Evolutionary conservation across 371 early-diverging fungal species (phyloP).

Genomic region (Syncephalastrum racemosum): DNA sequence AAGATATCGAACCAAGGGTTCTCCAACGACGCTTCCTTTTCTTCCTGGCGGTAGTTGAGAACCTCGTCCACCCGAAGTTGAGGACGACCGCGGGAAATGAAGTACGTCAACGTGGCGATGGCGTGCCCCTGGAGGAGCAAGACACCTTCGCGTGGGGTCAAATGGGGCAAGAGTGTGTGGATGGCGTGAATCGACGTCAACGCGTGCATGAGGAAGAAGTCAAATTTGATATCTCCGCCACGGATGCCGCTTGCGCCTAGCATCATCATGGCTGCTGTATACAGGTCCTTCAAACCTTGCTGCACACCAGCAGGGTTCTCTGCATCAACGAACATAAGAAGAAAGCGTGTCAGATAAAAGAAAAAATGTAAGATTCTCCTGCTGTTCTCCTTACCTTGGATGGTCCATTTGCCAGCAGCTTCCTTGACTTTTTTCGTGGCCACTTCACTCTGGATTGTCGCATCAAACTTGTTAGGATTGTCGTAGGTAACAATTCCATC

Average conservation of each 20-base stretch:
- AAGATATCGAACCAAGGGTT: conserved; percentile 53
- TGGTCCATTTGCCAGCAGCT: conserved; percentile 31
- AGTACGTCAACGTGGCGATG: conserved; percentile 31
- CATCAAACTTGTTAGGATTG: conserved; percentile 17
- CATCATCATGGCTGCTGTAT: conserved; percentile 20
- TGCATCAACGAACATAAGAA: conserved; percentile 1
- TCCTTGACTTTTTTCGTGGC: conserved; percentile 28
- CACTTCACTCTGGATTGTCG: conserved; percentile 22
- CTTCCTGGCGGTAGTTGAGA: conserved; percentile 22
- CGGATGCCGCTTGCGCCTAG: conserved; percentile 37
- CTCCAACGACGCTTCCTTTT: conserved; percentile 2
- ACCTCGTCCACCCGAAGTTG: conserved; percentile 32
- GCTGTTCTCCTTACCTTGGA: conserved; percentile 17
- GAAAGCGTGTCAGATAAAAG: no score
- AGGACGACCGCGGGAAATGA: conserved; percentile 46
- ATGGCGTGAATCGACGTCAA: conserved; percentile 55
- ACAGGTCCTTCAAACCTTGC: conserved; percentile 35
- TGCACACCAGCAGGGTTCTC: conserved; percentile 32
- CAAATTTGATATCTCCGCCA: conserved; percentile 28
- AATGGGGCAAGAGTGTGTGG: conserved; percentile 32
- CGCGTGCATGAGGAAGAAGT: conserved; percentile 57
- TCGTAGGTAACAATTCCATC: conserved; percentile 24
- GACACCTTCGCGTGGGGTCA: conserved; percentile 36
- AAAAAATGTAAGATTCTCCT: no score
- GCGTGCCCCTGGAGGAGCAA: conserved; percentile 43